Percentiles rank a stretch among this genome's conserved stretches.
phyloP scores from a whole-genome alignment of 2,329 filamentous ascomycete species.

The Monilinia aucupariae region DNA sequence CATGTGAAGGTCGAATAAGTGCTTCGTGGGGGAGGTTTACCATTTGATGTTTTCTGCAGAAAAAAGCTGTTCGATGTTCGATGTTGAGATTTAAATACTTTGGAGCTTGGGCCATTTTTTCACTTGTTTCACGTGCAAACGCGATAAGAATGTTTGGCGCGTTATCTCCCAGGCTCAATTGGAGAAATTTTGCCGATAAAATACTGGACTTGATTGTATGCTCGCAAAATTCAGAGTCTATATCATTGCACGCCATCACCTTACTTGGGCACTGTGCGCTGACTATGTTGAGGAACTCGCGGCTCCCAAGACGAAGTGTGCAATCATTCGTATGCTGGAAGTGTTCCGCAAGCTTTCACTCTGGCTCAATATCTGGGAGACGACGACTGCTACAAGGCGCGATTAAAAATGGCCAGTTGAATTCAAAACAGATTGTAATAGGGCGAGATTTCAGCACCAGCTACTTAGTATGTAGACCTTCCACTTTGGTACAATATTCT shows the following conservation, averaged over 20 bases:
- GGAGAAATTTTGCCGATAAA: constrained; percentile 5
- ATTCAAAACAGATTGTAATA: background rate
- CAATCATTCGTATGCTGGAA: constrained; percentile 28
- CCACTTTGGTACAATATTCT: background rate
- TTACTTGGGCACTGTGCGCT: background rate
- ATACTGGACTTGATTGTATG: background rate
- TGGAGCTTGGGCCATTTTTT: background rate
- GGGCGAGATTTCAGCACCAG: background rate
- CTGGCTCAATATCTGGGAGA: background rate
- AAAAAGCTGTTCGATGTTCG: background rate
- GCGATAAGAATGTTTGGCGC: background rate
- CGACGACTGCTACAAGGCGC: background rate
- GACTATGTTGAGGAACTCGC: constrained; percentile 27
- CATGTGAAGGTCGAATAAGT: background rate
- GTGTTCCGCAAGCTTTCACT: constrained; percentile 25
- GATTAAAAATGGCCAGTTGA: background rate
- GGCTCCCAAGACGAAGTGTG: constrained; percentile 15
- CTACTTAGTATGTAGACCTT: background rate
- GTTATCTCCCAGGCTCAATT: background rate
- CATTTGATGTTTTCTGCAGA: background rate
- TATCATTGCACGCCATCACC: background rate
- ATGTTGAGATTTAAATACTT: background rate
- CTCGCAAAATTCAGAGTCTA: background rate
- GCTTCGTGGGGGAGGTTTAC: background rate
- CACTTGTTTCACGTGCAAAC: background rate